Conservation (phyloP, 768 basidiomycete genomes). For the Kwoniella shandongensis region DNA sequence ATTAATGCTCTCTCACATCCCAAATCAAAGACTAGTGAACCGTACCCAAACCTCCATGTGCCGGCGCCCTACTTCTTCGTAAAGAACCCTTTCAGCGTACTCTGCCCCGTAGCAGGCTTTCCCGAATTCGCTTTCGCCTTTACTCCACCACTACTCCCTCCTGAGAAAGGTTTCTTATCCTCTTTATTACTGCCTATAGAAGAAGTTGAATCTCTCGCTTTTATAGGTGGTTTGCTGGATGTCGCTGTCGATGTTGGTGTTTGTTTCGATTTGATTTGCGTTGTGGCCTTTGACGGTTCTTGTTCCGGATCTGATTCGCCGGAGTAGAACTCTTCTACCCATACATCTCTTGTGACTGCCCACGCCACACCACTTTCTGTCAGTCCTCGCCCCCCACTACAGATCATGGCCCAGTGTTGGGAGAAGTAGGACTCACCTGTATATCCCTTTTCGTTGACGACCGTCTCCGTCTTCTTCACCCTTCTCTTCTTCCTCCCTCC, state of each 20-base stretch:
- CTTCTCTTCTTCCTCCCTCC: slow-evolving; percentile 26
- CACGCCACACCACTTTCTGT: slow-evolving; percentile 2
- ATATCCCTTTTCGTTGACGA: slow-evolving; percentile 40
- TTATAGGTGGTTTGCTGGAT: slow-evolving; percentile 7
- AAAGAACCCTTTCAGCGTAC: slow-evolving; percentile 48
- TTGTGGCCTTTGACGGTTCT: neutral
- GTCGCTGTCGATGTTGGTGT: slow-evolving; percentile 8
- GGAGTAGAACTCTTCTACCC: slow-evolving; percentile 37
- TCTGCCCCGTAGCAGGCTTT: slow-evolving; percentile 23
- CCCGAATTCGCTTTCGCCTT: slow-evolving; percentile 18
- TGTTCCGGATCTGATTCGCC: slow-evolving; percentile 25
- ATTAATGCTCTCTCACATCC: neutral
- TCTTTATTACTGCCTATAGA: slow-evolving; percentile 17
- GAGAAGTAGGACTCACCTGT: slow-evolving; percentile 34
- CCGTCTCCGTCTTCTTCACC: slow-evolving; percentile 39
- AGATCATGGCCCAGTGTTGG: neutral
- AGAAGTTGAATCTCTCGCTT: slow-evolving; percentile 7
- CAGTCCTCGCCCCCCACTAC: neutral
- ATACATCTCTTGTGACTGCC: slow-evolving; percentile 37
- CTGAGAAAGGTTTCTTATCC: slow-evolving; percentile 4
- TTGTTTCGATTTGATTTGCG: slow-evolving; percentile 15
- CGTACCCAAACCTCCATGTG: neutral
- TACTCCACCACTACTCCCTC: slow-evolving; percentile 2
- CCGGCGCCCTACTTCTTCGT: slow-evolving; percentile 43
- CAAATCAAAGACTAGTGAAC: neutral